A percentile compares a stretch with the other conserved stretches of the same genome.
phyloP scores from a whole-genome alignment of 352 stramenopile species.

The Pythium aristosporum region DNA sequence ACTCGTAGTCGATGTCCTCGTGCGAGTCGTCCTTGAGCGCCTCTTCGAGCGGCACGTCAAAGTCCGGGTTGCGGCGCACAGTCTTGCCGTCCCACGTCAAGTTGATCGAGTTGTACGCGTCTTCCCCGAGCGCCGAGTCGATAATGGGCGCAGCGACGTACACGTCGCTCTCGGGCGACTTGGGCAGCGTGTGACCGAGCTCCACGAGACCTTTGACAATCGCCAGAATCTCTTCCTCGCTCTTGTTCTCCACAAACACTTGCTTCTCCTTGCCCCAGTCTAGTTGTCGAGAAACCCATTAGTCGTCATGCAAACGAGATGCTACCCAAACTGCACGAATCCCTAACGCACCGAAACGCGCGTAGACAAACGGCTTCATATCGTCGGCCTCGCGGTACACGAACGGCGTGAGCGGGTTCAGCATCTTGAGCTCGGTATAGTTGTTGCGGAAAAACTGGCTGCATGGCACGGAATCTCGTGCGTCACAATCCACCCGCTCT shows the following conservation, averaged over 20 bases:
- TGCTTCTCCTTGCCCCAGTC: conserved; percentile 87
- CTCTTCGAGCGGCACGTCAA: conserved; percentile 74
- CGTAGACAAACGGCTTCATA: conserved; percentile 88
- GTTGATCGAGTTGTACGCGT: conserved; percentile 80
- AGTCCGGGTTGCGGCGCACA: conserved; percentile 79
- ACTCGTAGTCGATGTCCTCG: conserved; percentile 27
- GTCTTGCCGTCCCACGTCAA: conserved; percentile 83
- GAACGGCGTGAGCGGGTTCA: conserved; percentile 81
- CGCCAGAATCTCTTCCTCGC: conserved; percentile 74
- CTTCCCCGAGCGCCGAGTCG: conserved; percentile 60
- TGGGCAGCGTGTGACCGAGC: conserved; percentile 68
- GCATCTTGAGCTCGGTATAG: conserved; percentile 87
- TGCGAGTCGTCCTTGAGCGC: conserved; percentile 52
- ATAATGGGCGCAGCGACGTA: conserved; percentile 73
- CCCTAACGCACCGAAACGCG: conserved; percentile 53
- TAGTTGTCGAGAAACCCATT: conserved; percentile 8
- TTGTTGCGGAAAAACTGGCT: conserved; percentile 88
- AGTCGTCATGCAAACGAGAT: not conserved
- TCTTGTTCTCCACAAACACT: conserved; percentile 82
- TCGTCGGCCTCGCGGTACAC: conserved; percentile 87
- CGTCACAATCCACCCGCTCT: not conserved
- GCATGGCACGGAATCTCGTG: not conserved
- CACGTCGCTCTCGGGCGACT: conserved; percentile 86
- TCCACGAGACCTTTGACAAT: conserved; percentile 78
- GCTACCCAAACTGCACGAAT: not conserved